Percentiles rank a stretch among this genome's conserved stretches.
phyloP scores from a whole-genome alignment of 2,329 filamentous ascomycete species.

The Waltergamsia citrina region DNA sequence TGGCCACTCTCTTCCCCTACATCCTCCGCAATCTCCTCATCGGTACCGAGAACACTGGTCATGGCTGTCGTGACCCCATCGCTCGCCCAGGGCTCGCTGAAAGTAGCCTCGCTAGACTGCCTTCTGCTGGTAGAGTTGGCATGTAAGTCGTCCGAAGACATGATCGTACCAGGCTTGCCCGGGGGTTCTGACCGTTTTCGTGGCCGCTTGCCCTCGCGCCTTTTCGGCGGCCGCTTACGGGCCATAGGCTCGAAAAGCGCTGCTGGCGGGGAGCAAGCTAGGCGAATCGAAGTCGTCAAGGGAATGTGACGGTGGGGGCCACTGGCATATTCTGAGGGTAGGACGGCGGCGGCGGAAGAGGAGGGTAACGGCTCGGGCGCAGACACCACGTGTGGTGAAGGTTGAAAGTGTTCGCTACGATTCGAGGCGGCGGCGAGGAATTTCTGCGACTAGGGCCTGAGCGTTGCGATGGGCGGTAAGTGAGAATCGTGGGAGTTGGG shows the following conservation, averaged over 20 bases:
- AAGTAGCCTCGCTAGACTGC: constrained; percentile 22
- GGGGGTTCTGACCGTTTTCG: background rate
- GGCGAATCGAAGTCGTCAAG: background rate
- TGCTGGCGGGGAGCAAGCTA: background rate
- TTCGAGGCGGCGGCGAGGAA: background rate
- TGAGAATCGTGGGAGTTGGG: too few relatives aligned
- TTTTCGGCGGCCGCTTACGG: constrained; percentile 16
- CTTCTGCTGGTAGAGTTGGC: constrained; percentile 14
- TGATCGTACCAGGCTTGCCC: constrained; percentile 2
- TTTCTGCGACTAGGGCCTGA: background rate
- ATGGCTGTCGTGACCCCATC: constrained; percentile 23
- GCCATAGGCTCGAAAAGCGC: too few relatives aligned
- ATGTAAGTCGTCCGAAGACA: constrained; percentile 20
- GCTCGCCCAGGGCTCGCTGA: constrained; percentile 20
- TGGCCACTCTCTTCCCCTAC: background rate
- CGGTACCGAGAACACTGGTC: constrained; percentile 24
- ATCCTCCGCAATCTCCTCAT: constrained; percentile 15
- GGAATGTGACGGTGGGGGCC: background rate
- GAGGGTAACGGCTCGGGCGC: too few relatives aligned
- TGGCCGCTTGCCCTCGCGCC: background rate
- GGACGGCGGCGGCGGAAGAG: background rate
- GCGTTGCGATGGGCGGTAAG: too few relatives aligned
- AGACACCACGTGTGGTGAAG: too few relatives aligned
- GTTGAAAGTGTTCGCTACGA: too few relatives aligned
- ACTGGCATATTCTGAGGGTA: background rate